Base-by-base conservation (phyloP, 2,329 filamentous ascomycete species). In the Aspergillus felis region DNA sequence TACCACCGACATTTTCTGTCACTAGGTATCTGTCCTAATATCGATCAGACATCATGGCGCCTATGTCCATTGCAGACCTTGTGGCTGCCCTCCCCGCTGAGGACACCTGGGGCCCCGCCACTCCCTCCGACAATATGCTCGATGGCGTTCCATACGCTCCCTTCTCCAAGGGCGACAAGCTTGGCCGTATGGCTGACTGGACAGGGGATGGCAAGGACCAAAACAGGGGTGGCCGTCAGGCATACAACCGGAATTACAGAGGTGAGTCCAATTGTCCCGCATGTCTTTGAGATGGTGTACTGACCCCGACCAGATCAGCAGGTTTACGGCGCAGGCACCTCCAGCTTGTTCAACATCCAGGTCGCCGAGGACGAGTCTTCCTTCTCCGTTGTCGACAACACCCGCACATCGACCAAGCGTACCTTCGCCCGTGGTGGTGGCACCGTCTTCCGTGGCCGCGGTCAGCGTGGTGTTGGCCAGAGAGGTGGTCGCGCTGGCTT, bases 161-260 rank as follows among this genome's bases (percentile, higher is more conserved):
- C 60, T 99, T 94, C 82, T 97, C 92, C 66, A 99, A 99, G 80
- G 92, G 91, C 74, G 94, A 99, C 82, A 97, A 97, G 84, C 83
- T 99, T 59, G 94, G 94, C 72, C 92, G 94, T 76, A 97, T 99
- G 92, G 94, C 94, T 60, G 94, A 99, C 82, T 99, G 94, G 94
- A 96, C 92, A 20, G 73, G 87, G 50, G 94, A 97, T 73, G 87
- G 90, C 75, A 97, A 97, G 79, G 84, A 86, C 66, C 71, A 74
- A 66, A 81, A 83, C 60, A 82, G 92, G 70, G 89, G 89, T 66
- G 90, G 91, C 61, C 83, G 93, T 73, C 87, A 90, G 76, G 90
- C 94, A 73, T 97, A 96, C 78, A 92, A 93, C 77, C 85, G 93
- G 67, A 94, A 92, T 77, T 97, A 89, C 79, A 88, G 94, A 86